Percentiles rank a stretch among this genome's conserved stretches.
phyloP scores from a whole-genome alignment of 148 eudicot species.

The Rhododendron griersonianum region DNA sequence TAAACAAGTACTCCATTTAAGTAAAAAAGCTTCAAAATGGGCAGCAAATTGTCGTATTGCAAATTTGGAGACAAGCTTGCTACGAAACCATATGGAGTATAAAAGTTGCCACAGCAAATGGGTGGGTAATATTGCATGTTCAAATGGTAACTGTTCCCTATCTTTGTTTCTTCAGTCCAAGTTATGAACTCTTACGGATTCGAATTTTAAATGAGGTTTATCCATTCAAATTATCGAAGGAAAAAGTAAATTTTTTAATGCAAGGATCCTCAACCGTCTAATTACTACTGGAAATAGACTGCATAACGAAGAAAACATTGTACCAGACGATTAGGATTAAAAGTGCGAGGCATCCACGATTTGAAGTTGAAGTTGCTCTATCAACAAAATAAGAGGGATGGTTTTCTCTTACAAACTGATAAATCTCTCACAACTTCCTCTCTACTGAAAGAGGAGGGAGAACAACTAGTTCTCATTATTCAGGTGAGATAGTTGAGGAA shows the following conservation, averaged over 20 bases:
- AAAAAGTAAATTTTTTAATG: not conserved
- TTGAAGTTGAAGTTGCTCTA: not conserved
- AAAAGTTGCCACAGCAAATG: not conserved
- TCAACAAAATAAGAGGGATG: not conserved
- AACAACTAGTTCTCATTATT: not conserved
- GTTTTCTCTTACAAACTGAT: not conserved
- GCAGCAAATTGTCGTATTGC: not conserved
- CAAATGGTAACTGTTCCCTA: not conserved
- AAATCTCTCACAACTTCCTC: not conserved
- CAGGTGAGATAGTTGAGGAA: slow-evolving; percentile 52
- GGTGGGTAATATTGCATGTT: not conserved
- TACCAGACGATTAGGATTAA: not conserved
- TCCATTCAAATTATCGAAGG: not conserved
- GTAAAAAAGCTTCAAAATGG: not conserved
- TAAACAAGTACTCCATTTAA: not conserved
- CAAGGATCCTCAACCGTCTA: not conserved
- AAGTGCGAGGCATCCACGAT: not conserved
- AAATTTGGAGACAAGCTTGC: not conserved
- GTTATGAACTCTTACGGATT: not conserved
- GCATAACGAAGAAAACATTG: not conserved
- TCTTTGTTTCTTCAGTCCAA: not conserved
- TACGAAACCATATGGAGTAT: not conserved
- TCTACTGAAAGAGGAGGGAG: not conserved
- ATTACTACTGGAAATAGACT: not conserved
- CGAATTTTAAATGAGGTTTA: not conserved